phyloP scores from a whole-genome alignment of 768 basidiomycete genomes.

The Tubosaeta brunneosetosa region DNA sequence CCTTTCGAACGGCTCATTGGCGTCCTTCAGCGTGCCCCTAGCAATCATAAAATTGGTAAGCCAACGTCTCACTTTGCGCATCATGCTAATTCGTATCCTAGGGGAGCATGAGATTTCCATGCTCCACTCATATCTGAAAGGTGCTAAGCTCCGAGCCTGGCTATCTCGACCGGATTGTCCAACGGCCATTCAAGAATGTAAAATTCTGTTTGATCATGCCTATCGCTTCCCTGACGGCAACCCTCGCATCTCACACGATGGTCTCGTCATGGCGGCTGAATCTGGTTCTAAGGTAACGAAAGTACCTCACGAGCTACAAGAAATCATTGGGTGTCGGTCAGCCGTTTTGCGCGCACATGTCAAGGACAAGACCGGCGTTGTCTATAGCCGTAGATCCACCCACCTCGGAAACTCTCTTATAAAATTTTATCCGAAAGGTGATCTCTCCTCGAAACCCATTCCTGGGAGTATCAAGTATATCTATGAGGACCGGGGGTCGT shows the following conservation, averaged over 20 bases:
- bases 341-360: not conserved
- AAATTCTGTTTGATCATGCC: not conserved
- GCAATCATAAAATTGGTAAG: not conserved
- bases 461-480: constrained; percentile 9
- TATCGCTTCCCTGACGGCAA: not conserved
- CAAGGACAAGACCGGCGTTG: not conserved
- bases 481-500: not conserved
- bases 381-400: constrained; percentile 3
- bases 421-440: constrained; percentile 4
- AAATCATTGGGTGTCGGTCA: not conserved
- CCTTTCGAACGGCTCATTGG: not conserved
- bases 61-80: not conserved
- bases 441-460: not conserved
- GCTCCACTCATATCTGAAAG: not conserved
- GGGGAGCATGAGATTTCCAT: not conserved
- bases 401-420: constrained; percentile 8
- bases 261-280: too few relatives aligned
- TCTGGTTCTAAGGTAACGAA: not conserved
- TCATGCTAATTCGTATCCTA: not conserved
- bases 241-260: too few relatives aligned
- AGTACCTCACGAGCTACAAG: not conserved
- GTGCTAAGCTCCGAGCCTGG: not conserved
- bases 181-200: not conserved
- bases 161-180: not conserved
- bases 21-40: not conserved